phyloP scores from a whole-genome alignment of 768 basidiomycete species.

The Dentipellis sp. region DNA sequence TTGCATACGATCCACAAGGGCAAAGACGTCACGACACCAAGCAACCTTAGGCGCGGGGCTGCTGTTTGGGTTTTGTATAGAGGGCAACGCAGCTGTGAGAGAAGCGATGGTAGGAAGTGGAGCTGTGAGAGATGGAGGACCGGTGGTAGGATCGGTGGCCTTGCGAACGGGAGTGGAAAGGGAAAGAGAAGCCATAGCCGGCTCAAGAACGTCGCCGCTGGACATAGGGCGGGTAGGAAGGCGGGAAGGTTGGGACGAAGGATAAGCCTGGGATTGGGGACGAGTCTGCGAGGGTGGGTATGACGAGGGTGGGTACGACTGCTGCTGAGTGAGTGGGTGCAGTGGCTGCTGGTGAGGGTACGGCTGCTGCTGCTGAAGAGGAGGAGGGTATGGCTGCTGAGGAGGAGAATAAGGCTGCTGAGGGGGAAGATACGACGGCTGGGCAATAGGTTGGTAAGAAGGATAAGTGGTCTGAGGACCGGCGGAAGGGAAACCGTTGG shows the following conservation, averaged over 20 bases:
- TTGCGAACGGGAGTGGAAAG: conserved; percentile 17
- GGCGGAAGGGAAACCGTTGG: conserved; percentile 5
- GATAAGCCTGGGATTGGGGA: background rate
- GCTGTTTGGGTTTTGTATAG: conserved; percentile 44
- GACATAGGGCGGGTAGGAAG: background rate
- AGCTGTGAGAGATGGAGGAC: conserved; percentile 48
- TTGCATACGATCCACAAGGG: conserved; percentile 54
- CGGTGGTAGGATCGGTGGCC: conserved; percentile 11
- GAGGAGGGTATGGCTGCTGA: conserved; percentile 2
- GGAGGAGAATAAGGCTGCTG: conserved; percentile 6
- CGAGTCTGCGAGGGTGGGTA: background rate
- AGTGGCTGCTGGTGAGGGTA: background rate
- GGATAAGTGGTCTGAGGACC: too few species aligned
- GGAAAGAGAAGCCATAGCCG: conserved; percentile 14
- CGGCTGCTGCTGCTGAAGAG: background rate
- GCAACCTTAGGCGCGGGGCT: conserved; percentile 55
- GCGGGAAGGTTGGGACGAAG: background rate
- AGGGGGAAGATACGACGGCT: too few species aligned
- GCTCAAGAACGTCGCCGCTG: background rate
- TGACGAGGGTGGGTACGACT: background rate
- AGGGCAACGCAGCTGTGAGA: conserved; percentile 40
- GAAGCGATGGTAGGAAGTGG: conserved; percentile 58
- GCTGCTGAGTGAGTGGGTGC: background rate
- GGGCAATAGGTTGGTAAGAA: too few species aligned
- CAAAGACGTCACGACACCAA: conserved; percentile 80